Conservation (phyloP, 2,329 filamentous ascomycete genomes). For the Fusarium cyanostomum region DNA sequence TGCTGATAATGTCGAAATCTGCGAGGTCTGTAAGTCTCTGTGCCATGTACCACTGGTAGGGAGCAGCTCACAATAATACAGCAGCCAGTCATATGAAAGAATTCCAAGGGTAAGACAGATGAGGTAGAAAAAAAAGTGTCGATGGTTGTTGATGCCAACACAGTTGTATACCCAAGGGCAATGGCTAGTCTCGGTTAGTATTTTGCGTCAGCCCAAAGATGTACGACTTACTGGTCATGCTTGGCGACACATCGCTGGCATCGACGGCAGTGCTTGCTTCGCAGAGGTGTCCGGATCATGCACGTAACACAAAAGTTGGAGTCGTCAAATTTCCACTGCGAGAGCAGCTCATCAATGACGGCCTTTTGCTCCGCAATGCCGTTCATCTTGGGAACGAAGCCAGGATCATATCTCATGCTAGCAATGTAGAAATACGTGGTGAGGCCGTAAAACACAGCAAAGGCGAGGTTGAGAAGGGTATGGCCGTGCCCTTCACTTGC, state of each 20-base stretch:
- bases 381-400: slow-evolving; percentile 89
- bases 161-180: slow-evolving; percentile 99
- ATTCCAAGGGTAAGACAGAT: slow-evolving; percentile 81
- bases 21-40: slow-evolving; percentile 7
- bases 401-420: slow-evolving; percentile 89
- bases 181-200: slow-evolving; percentile 67
- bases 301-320: slow-evolving; percentile 92
- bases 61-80: slow-evolving; percentile 72
- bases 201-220: background rate
- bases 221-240: slow-evolving; percentile 83
- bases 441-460: slow-evolving; percentile 69
- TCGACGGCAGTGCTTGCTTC: slow-evolving; percentile 94
- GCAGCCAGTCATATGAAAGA: slow-evolving; percentile 73
- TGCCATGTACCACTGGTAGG: background rate
- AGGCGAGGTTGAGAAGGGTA: slow-evolving; percentile 81
- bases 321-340: slow-evolving; percentile 90
- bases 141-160: slow-evolving; percentile 92
- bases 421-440: slow-evolving; percentile 88
- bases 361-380: slow-evolving; percentile 91
- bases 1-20: slow-evolving; percentile 72
- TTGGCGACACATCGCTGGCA: slow-evolving; percentile 94
- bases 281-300: slow-evolving; percentile 91
- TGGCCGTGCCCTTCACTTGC: slow-evolving; percentile 52
- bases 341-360: slow-evolving; percentile 86
- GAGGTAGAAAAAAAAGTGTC: slow-evolving; percentile 94